These are phyloP conservation scores for Logfia minima DNA, from an alignment of 129 eudicot species.

Conservation along the genomic window DNA sequence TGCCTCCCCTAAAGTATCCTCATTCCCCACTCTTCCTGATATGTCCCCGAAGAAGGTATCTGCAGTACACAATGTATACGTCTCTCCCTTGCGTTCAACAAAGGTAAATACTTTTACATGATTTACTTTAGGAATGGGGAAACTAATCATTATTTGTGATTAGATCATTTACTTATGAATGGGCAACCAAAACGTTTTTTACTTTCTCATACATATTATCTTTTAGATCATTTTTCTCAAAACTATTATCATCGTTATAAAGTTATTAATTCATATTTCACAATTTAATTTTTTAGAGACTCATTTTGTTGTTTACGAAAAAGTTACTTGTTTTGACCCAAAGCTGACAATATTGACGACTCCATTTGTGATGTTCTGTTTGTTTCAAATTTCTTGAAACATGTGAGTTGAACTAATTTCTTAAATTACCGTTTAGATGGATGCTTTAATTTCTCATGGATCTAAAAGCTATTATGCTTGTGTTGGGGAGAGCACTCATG, in stretches of 20 bases:
- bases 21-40: conserved; percentile 93
- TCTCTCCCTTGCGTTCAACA: conserved; percentile 89
- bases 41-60: conserved; percentile 99
- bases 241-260: no score
- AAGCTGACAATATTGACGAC: neutral
- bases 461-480: conserved; percentile 97
- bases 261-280: no score
- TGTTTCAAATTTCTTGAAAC: neutral
- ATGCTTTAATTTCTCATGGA: conserved; percentile 76
- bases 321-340: neutral
- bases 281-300: no score
- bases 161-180: neutral
- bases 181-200: no score
- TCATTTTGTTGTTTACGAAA: neutral
- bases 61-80: conserved; percentile 80
- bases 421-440: conserved; percentile 60
- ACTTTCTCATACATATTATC: no score
- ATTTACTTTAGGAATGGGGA: neutral
- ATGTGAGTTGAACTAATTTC: neutral
- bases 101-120: conserved; percentile 47
- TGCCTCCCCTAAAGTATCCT: conserved; percentile 75
- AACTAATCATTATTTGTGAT: neutral
- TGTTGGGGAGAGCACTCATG: conserved; percentile 98
- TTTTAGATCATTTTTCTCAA: neutral
- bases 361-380: neutral